Conservation (phyloP, 2,329 filamentous ascomycete species). For the Diaporthe eres region DNA sequence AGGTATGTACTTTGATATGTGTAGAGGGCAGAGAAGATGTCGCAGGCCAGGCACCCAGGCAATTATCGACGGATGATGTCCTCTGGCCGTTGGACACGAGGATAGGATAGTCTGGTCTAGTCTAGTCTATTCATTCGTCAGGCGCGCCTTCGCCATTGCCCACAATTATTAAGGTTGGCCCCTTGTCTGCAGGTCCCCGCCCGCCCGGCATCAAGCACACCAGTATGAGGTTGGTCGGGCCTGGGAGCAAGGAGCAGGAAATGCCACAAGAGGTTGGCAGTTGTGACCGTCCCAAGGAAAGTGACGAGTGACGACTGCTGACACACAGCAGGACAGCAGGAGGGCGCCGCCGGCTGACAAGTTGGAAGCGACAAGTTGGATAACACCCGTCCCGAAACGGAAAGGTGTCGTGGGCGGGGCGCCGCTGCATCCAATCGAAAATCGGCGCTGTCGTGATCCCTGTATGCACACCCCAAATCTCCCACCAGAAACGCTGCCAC, state of each 20-base stretch:
- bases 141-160: background rate
- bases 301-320: background rate
- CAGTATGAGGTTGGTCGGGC: background rate
- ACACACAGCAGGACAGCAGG: background rate
- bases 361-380: background rate
- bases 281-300: background rate
- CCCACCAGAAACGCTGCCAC: constrained; percentile 39
- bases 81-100: background rate
- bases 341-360: background rate
- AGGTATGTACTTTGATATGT: background rate
- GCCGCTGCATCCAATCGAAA: constrained; percentile 48
- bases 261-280: background rate
- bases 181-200: constrained; percentile 6
- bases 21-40: background rate
- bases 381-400: constrained; percentile 37
- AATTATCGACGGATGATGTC: background rate
- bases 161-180: constrained; percentile 20
- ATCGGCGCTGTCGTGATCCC: constrained; percentile 34
- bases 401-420: constrained; percentile 43
- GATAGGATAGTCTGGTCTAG: background rate
- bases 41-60: background rate
- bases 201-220: background rate
- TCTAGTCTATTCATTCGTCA: too few species aligned
- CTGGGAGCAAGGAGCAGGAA: background rate
- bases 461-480: constrained; percentile 43